Conservation (phyloP, 2,329 filamentous ascomycete genomes). For the Phyllosticta capitalensis region DNA sequence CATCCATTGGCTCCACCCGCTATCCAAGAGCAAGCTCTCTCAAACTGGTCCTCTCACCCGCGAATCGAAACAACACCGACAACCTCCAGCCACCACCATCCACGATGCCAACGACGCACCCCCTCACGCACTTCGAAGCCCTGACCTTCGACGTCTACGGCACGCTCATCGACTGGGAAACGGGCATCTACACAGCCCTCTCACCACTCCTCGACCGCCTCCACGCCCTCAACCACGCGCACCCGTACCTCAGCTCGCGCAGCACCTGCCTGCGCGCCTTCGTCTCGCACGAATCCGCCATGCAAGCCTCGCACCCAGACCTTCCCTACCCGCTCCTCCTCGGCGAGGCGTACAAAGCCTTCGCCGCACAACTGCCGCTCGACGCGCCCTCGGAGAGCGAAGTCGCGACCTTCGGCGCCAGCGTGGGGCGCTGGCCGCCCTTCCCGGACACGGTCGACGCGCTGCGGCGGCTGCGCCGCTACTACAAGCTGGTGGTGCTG, state of each 20-base stretch:
- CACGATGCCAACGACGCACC: conserved; percentile 1
- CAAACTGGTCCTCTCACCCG: neutral
- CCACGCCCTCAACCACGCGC: conserved; percentile 28
- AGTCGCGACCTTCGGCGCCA: conserved; percentile 41
- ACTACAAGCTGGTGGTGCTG: conserved; percentile 51
- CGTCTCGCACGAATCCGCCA: conserved; percentile 38
- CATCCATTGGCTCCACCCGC: neutral
- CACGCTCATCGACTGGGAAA: conserved; percentile 70
- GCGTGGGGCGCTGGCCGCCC: conserved; percentile 45
- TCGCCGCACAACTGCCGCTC: conserved; percentile 35
- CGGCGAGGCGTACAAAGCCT: conserved; percentile 34
- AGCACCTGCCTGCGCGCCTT: conserved; percentile 34
- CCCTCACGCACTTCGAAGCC: conserved; percentile 35
- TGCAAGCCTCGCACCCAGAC: conserved; percentile 46
- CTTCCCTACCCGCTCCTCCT: conserved; percentile 54
- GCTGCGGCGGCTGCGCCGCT: conserved; percentile 38
- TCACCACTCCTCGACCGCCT: conserved; percentile 40
- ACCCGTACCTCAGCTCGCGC: conserved; percentile 25
- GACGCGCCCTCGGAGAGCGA: conserved; percentile 29
- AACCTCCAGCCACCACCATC: neutral
- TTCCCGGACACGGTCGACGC: conserved; percentile 50
- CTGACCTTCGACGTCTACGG: conserved; percentile 73
- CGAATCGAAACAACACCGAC: neutral
- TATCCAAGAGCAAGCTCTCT: too few relatives aligned
- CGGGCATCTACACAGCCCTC: conserved; percentile 50